Evolutionary conservation across 305 asterid species (phyloP), one percentile per base, ranked within the genome.

Genomic region (Fraxinus greggii): DNA sequence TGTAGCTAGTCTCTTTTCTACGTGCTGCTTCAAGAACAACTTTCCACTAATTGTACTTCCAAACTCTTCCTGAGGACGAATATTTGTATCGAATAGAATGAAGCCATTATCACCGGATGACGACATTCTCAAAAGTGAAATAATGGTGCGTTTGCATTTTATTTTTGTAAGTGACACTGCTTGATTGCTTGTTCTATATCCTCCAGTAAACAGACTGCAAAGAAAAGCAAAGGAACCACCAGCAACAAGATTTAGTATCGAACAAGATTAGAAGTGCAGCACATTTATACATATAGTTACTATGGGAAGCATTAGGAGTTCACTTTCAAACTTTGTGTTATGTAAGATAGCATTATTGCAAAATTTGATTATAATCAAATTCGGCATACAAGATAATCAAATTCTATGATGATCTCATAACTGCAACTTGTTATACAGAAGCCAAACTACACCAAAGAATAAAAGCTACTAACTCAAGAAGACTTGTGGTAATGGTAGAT

Each of bases 151-250:
- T 76, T 65, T 72, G 80, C 78, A 77, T 74, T 78, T 86, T 82
- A 87, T 82, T 84, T 85, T 78, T 81, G 83, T 79, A 80, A 65
- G 75, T 79, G 83, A 76, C 84, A 78, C 76, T 70, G 89, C 77
- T 24, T 81, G 72, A 84, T 79, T 69, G 79, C 84, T 88, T 76
- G 79, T 70, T 70, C 79, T 84, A 42, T 81, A 79, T 36, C 83
- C 40, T 86, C 63, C 48, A 10, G 79, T 69, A 79, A 84, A 70
- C 29, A 77, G 56, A 76, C 81, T 13, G 81, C 56, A 45, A 67
- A 21, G 76, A 79, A 32, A 29, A 13, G 79, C 29, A 65, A 40
- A 19, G 69, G 82, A 69, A 84, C 86, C 75, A 72, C 85, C 89
- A 82, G 88, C 78, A 48, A 78, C 12, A 26, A 48, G 81, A 82